phyloP scores from a whole-genome alignment of 345 rosid species.

The Rhizophora mangle region DNA sequence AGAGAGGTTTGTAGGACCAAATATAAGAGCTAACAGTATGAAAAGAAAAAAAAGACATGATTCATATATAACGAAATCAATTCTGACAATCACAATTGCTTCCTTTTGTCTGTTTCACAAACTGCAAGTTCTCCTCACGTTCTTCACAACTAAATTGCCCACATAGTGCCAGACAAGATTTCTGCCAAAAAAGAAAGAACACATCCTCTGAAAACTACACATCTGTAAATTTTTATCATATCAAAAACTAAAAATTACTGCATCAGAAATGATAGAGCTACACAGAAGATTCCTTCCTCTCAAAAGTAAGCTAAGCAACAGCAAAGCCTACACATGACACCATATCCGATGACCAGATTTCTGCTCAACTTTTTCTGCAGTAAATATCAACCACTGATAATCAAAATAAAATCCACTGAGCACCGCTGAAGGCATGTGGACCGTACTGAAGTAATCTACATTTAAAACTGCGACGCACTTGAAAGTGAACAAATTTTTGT shows the following conservation, averaged over 20 bases:
- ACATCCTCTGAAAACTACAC: not conserved
- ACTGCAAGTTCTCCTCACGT: not conserved
- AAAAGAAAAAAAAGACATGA: too few species aligned
- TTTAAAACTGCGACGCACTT: not conserved
- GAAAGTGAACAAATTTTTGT: not conserved
- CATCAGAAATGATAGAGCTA: not conserved
- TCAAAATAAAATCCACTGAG: too few species aligned
- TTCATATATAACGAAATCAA: too few species aligned
- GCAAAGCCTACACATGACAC: not conserved
- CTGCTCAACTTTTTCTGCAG: not conserved
- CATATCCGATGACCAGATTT: not conserved
- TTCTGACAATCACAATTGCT: not conserved
- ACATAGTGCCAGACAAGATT: constrained; percentile 7
- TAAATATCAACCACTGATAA: not conserved
- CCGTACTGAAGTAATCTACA: not conserved
- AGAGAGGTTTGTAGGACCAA: too few species aligned
- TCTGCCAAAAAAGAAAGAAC: constrained; percentile 13
- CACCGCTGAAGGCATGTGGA: not conserved
- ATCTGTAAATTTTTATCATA: not conserved
- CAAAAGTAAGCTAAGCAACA: not conserved
- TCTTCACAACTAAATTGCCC: constrained; percentile 1
- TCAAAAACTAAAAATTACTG: not conserved
- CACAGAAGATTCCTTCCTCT: not conserved
- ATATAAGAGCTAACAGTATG: too few species aligned
- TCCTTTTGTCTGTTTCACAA: constrained; percentile 11